Percentiles rank a stretch among this genome's conserved stretches.
These are phyloP conservation scores for Achlya hypogyna DNA, from an alignment of 352 stramenopile species.

Conservation along the genomic window DNA sequence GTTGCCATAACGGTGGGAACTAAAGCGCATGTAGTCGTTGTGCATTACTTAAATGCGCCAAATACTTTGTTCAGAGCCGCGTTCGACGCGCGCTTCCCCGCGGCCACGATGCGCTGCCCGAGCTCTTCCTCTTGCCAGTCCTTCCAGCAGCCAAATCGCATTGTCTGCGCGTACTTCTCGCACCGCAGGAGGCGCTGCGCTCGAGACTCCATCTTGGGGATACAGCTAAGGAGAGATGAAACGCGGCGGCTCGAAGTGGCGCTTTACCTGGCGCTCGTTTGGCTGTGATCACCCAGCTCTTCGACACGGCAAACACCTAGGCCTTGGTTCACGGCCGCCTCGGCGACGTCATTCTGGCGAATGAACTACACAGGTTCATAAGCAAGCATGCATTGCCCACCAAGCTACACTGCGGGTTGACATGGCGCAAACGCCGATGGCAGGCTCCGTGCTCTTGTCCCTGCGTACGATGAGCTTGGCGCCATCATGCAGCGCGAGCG, in stretches of 20 bases:
- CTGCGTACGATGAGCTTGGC: not conserved
- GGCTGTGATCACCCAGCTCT: not conserved
- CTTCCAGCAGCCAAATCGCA: slow-evolving; percentile 77
- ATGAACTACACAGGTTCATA: not conserved
- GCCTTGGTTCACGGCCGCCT: not conserved
- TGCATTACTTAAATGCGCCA: not conserved
- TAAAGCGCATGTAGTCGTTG: not conserved
- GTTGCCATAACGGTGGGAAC: not conserved
- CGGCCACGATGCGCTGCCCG: slow-evolving; percentile 45
- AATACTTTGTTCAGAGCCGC: slow-evolving; percentile 3
- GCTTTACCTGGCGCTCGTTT: not conserved
- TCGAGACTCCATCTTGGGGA: not conserved
- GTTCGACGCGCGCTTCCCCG: slow-evolving; percentile 37
- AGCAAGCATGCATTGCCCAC: not conserved
- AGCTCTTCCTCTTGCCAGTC: slow-evolving; percentile 67
- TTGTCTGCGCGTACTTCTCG: slow-evolving; percentile 58
- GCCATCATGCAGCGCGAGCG: not conserved
- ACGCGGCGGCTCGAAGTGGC: too few relatives aligned
- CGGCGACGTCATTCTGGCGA: not conserved
- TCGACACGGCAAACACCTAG: slow-evolving; percentile 1
- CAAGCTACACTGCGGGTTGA: not conserved
- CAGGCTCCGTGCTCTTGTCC: not conserved
- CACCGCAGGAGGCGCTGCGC: slow-evolving; percentile 28
- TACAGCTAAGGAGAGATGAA: not conserved
- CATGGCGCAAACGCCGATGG: slow-evolving; percentile 3